Base-by-base conservation (phyloP, 1,139 yeast genomes). In the Debaryomyces robertsiae region DNA sequence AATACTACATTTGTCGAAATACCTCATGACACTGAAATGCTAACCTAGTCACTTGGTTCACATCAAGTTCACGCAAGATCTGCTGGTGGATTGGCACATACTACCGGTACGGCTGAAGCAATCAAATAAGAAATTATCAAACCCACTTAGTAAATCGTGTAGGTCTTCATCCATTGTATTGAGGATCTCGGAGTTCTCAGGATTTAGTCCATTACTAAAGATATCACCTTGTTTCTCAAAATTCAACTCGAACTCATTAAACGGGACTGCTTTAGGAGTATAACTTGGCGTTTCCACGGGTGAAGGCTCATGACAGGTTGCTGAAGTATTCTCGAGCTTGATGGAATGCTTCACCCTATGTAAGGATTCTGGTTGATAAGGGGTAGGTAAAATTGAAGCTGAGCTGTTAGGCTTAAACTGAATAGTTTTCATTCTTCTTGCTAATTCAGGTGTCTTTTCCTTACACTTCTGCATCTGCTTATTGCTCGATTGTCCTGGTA, bases 261-360 rank as follows among this genome's bases (percentile, higher is more conserved):
- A 52, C 7, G 66, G 65, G 7, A 57, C 41, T 1, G 62, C 68
- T 32, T 48, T 43, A 2, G 68, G 65, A 2, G 68, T 63, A 39
- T 51, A 55, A 5, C 46, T 36, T 9, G 54, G 53, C 6, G 37
- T 44, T 17, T 32, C 35, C 3, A 40, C 11, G 19, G 36, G 39
- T 9, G 30, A 13, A 13, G 49, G 46, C 32, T 47, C 48, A 10
- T 31, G 27, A 7, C 22, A 19, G 10, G 17, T 25, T 9, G 36
- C 22, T 13, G 15, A 5, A 9, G 19, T 16, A 11, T 24, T 24
- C 4, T 30, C 42, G 10, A 25, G 23, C 5, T 35, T 9, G 4
- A 39, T 27, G 3, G 41, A 36, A 4, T 38, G 32, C 9, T 33
- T 25, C 9, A 39, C 27, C 7, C 30, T 22, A 9, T 34, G 40